Percentiles rank a stretch among this genome's conserved stretches.
phyloP scores from a whole-genome alignment of 75 land plant genomes.

The Sequoia sempervirens region DNA sequence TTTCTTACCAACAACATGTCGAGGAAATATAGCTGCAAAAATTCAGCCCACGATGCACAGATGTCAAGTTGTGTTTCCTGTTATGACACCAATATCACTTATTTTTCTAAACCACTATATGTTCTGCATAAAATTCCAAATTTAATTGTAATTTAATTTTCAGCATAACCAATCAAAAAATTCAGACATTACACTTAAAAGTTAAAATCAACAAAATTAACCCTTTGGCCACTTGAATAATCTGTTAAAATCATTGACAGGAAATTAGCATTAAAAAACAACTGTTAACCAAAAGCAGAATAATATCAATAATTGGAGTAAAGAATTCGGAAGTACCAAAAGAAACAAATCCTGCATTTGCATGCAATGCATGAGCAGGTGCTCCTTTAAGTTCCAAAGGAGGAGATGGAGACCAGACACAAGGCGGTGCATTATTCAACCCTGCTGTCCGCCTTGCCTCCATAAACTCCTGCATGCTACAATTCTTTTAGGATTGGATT shows the following conservation, averaged over 20 bases:
- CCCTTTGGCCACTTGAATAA: not conserved
- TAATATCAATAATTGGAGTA: not conserved
- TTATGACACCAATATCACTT: not conserved
- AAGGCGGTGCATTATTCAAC: slow-evolving; percentile 81
- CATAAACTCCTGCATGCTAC: slow-evolving; percentile 71
- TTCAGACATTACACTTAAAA: not conserved
- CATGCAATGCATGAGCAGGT: slow-evolving; percentile 63
- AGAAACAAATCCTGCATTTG: slow-evolving; percentile 96
- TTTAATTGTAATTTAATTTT: not conserved
- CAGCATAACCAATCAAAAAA: not conserved
- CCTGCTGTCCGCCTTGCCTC: slow-evolving; percentile 90
- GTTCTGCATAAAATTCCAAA: not conserved
- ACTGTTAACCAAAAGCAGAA: not conserved
- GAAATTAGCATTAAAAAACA: not conserved
- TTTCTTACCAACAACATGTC: slow-evolving; percentile 90
- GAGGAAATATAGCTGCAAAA: slow-evolving; percentile 75
- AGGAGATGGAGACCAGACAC: slow-evolving; percentile 80
- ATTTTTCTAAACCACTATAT: not conserved
- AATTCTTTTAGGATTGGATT: not conserved
- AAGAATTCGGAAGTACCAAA: slow-evolving; percentile 51
- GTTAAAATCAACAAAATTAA: not conserved
- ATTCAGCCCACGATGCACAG: slow-evolving; percentile 2
- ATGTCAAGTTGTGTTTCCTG: not conserved
- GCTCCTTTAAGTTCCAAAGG: slow-evolving; percentile 79
- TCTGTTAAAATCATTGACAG: not conserved